phyloP scores from a whole-genome alignment of 1,284 basidiomycete genomes.

The Neotropicomus parvogracilis region DNA sequence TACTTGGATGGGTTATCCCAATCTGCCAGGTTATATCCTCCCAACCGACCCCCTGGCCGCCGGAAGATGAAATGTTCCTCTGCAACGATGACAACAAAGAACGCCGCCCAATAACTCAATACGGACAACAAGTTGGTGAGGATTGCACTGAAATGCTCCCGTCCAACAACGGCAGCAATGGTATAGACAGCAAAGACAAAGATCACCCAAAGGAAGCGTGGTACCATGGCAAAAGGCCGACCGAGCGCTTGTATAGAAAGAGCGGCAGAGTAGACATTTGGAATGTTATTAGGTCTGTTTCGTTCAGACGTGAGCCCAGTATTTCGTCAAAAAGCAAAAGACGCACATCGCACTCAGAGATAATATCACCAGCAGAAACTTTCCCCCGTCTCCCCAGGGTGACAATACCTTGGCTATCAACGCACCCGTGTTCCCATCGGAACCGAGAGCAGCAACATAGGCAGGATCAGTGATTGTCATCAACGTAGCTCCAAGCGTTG shows the following conservation, averaged over 20 bases:
- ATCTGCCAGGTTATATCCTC: conserved; percentile 53
- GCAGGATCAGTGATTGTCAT: conserved; percentile 53
- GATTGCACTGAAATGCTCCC: conserved; percentile 57
- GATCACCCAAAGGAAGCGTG: conserved; percentile 59
- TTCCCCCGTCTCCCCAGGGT: conserved; percentile 50
- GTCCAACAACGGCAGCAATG: conserved; percentile 58
- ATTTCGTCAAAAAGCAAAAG: not conserved
- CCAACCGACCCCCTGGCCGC: conserved; percentile 38
- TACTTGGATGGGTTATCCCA: conserved; percentile 49
- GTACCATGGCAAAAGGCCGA: conserved; percentile 52
- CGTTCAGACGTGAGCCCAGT: not conserved
- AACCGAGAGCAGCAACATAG: conserved; percentile 47
- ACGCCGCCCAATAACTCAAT: conserved; percentile 63
- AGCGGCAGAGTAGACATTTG: conserved; percentile 57
- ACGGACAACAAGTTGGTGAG: conserved; percentile 53
- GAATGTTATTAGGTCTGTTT: conserved; percentile 51
- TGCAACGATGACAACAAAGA: conserved; percentile 55
- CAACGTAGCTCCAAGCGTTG: conserved; percentile 53
- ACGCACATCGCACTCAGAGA: conserved; percentile 50
- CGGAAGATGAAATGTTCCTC: conserved; percentile 61
- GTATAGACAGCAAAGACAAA: conserved; percentile 53
- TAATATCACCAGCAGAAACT: conserved; percentile 58
- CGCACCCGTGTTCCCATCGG: conserved; percentile 47
- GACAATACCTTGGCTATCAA: conserved; percentile 42
- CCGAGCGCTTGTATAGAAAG: conserved; percentile 56